A percentile compares a stretch with the other conserved stretches of the same genome.
Evolutionary conservation across 1,284 basidiomycete species (phyloP).

Genomic region (Ceratobasidium sp.): DNA sequence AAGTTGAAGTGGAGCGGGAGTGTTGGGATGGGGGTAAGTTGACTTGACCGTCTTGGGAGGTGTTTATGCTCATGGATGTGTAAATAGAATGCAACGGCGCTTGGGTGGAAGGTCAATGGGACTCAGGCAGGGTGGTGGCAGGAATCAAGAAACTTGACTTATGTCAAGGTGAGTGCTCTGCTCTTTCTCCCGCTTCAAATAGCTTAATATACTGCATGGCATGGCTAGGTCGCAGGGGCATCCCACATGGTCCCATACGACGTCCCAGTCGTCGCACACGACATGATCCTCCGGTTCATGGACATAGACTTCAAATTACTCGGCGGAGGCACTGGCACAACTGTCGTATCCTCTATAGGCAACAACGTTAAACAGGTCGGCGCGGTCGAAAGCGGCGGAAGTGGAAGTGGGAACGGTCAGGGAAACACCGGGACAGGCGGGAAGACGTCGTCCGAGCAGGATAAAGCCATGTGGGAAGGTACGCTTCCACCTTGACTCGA

Average conservation of each 20-base stretch:
- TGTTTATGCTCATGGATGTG: slow-evolving; percentile 1
- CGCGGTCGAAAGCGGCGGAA: slow-evolving; percentile 51
- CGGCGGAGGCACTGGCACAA: slow-evolving; percentile 77
- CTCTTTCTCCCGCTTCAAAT: background rate
- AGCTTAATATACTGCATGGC: too few relatives aligned
- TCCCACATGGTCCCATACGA: slow-evolving; percentile 97
- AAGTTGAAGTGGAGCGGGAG: slow-evolving; percentile 87
- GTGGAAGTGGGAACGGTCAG: slow-evolving; percentile 61
- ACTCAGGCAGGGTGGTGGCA: slow-evolving; percentile 92
- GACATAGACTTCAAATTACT: slow-evolving; percentile 87
- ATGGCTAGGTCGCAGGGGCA: slow-evolving; percentile 80
- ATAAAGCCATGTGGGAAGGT: slow-evolving; percentile 91
- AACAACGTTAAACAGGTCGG: slow-evolving; percentile 69
- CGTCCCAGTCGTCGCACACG: slow-evolving; percentile 88
- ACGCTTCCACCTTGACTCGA: slow-evolving; percentile 50
- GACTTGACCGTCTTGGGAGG: background rate
- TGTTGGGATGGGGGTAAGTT: slow-evolving; percentile 84
- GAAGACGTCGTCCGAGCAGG: slow-evolving; percentile 71
- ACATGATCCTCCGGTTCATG: slow-evolving; percentile 99
- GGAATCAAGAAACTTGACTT: slow-evolving; percentile 90
- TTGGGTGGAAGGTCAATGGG: slow-evolving; percentile 85
- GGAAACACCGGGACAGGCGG: slow-evolving; percentile 58
- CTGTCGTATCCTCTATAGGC: slow-evolving; percentile 81
- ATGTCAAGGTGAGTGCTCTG: slow-evolving; percentile 76
- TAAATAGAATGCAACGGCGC: slow-evolving; percentile 75